Evolutionary conservation across 148 eudicot species (phyloP).

Genomic region (Rhododendron ferrugineum): DNA sequence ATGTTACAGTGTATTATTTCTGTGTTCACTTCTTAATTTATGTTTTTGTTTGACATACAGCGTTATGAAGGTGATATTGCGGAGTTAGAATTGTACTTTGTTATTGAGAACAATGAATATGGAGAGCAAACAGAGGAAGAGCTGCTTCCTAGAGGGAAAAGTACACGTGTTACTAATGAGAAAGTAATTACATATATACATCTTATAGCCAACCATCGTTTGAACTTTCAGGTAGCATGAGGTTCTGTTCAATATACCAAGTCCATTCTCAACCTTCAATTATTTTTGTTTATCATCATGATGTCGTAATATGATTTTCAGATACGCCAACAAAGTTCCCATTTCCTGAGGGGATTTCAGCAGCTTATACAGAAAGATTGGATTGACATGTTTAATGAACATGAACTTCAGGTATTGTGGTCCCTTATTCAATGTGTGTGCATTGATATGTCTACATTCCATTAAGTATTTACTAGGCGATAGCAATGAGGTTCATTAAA

Average conservation of each 20-base stretch:
- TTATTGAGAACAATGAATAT: constrained; percentile 85
- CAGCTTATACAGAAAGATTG: constrained; percentile 86
- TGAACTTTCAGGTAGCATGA: constrained; percentile 71
- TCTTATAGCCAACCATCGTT: constrained; percentile 82
- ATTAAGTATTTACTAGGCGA: not conserved
- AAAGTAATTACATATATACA: constrained; percentile 86
- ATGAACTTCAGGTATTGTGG: constrained; percentile 83
- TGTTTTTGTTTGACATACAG: constrained; percentile 29
- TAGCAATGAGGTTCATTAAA: not conserved
- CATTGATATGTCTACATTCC: not conserved
- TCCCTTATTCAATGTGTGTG: not conserved
- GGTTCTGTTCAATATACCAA: not conserved
- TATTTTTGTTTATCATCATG: not conserved
- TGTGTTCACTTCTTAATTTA: not conserved
- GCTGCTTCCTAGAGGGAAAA: constrained; percentile 75
- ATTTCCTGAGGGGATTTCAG: constrained; percentile 83
- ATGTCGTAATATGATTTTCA: constrained; percentile 23
- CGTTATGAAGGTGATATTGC: constrained; percentile 77
- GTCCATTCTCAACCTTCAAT: not conserved
- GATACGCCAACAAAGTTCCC: constrained; percentile 96
- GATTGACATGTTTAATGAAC: constrained; percentile 99
- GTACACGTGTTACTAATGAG: constrained; percentile 74
- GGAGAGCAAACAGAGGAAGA: constrained; percentile 97
- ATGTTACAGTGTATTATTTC: not conserved
- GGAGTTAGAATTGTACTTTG: constrained; percentile 82